Conservation (phyloP, 495 filamentous ascomycete species). For the Penicillium silybi region DNA sequence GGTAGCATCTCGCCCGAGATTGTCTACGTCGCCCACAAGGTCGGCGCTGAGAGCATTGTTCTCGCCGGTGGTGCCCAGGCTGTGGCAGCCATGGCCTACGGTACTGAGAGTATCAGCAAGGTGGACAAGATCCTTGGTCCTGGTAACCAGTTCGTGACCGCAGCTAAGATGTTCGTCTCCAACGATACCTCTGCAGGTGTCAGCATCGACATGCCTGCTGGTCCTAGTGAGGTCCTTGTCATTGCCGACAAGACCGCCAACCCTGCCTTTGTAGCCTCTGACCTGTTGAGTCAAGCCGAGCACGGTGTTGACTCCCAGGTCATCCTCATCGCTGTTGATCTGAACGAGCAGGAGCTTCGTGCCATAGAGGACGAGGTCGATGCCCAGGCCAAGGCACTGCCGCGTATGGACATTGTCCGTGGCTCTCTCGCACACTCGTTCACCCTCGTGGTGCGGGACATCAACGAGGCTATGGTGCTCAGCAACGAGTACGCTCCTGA, state of each 20-base stretch:
- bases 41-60: conserved; percentile 91
- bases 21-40: conserved; percentile 96
- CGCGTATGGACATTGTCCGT: conserved; percentile 86
- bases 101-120: conserved; percentile 75
- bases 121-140: conserved; percentile 99
- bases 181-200: conserved; percentile 95
- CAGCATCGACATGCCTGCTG: conserved; percentile 97
- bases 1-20: conserved; percentile 93
- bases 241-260: conserved; percentile 88
- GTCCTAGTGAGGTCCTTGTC: conserved; percentile 93
- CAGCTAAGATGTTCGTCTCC: conserved; percentile 94
- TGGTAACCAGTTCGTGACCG: conserved; percentile 97
- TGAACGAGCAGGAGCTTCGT: conserved; percentile 62
- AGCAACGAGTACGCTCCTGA: conserved; percentile 97
- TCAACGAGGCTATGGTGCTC: conserved; percentile 79
- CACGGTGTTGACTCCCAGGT: conserved; percentile 96
- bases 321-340: conserved; percentile 80
- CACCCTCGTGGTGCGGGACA: conserved; percentile 72
- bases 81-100: conserved; percentile 70
- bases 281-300: conserved; percentile 92
- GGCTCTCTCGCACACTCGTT: conserved; percentile 90
- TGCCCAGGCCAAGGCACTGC: conserved; percentile 79
- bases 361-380: conserved; percentile 92
- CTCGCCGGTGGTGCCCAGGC: conserved; percentile 95
- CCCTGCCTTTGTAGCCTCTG: conserved; percentile 91